Conservation (phyloP, 2,329 filamentous ascomycete species). For the Atkinsonella hypoxylon region DNA sequence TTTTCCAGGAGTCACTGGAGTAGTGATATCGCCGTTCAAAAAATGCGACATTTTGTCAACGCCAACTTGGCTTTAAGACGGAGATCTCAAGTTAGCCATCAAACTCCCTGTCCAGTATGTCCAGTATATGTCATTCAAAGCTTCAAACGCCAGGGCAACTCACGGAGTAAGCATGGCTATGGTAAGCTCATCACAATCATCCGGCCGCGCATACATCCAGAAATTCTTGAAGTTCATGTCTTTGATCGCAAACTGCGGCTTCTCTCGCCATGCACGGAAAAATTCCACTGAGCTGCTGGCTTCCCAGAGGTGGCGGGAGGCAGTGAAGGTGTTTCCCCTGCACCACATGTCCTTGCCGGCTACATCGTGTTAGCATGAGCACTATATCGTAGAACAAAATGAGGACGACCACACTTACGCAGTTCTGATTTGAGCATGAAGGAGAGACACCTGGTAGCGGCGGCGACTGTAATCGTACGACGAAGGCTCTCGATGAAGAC, state of each 20-base stretch:
- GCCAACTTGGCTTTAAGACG: conserved; percentile 19
- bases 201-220: conserved; percentile 23
- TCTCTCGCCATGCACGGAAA: conserved; percentile 31
- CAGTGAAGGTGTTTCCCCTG: conserved; percentile 18
- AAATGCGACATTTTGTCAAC: conserved; percentile 25
- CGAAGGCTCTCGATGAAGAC: conserved; percentile 29
- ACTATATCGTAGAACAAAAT: background rate
- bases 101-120: background rate
- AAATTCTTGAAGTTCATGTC: conserved; percentile 24
- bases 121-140: background rate
- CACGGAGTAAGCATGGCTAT: conserved; percentile 25
- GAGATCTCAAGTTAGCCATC: background rate
- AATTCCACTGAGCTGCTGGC: conserved; percentile 29
- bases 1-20: conserved; percentile 6
- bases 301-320: conserved; percentile 32
- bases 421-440: conserved; percentile 21
- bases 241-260: conserved; percentile 25
- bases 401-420: conserved; percentile 12
- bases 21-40: conserved; percentile 17
- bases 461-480: conserved; percentile 24
- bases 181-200: conserved; percentile 29
- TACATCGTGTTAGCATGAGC: background rate
- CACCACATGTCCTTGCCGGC: conserved; percentile 7
- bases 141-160: conserved; percentile 10
- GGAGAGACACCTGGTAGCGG: conserved; percentile 21